Evolutionary conservation across 805 yeast species (phyloP), one percentile per base, ranked within the genome.

Genomic region (Kazachstania bromeliacearum): DNA sequence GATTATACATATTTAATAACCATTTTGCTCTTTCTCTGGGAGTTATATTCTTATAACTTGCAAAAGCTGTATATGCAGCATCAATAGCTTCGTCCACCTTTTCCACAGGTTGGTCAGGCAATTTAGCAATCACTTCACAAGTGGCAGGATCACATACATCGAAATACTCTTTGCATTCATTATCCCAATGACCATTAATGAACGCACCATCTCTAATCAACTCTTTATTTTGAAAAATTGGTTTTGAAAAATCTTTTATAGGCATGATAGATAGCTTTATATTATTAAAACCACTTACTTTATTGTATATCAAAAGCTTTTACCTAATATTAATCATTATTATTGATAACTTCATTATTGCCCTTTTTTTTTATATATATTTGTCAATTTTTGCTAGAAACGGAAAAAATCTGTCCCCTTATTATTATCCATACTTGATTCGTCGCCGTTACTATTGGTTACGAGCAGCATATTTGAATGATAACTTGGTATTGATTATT

Each of bases 81-180:
- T 70, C 63, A 35, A 75, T 72, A 12, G 79, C 73, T 36, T 66
- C 71, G 32, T 73, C 80, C 2, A 81, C 80, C 3, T 64, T 60
- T 5, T 76, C 70, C 18, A 77, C 47, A 23, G 80, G 76, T 56
- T 75, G 74, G 41, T 74, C 79, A 7, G 82, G 72, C 9, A 83
- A 75, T 16, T 64, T 68, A 9, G 80, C 77, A 34, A 79, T 63
- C 12, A 64, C 60, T 14, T 68, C 68, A n/a, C 67, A 69, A 18
- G 71, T 67, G 0, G 94, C 94, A 4, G 96, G 96, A 55, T 89
- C 85, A 10, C 60, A 57, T 13, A 88, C 94, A 3, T 67, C 61
- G 55, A 85, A 87, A 3, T 68, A 57, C 13, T 64, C 62, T 6
- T 64, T 55, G 10, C 66, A 56, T 10, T 56, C 59, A 20, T 28